Evolutionary conservation across 768 basidiomycete species (phyloP), one percentile per base, ranked within the genome.

Genomic region (Tulasnella sp.): DNA sequence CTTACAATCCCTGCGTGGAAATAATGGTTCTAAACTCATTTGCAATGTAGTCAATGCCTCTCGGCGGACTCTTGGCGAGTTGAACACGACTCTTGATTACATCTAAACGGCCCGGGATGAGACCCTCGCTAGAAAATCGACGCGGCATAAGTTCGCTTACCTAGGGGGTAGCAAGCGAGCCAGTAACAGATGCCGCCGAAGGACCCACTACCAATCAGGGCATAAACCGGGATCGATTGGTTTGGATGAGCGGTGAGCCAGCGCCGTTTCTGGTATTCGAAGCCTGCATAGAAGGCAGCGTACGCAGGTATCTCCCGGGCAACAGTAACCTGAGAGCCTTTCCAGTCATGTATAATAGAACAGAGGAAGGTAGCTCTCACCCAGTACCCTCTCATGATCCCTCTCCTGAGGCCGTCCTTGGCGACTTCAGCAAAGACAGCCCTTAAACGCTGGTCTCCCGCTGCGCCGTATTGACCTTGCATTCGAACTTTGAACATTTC

Each of bases 401-500:
- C 98, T 81, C 91, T 88, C 77, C 91, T 86, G 81, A 99, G 91
- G 0, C 98, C 97, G 80, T 94, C 87, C 40, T 83, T 85, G 92
- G 95, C 98, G 92, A 96, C 95, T 81, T 97, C 96, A 31, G 86
- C 87, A 21, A 90, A 90, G 12, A 98, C 88, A 10, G 86, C 88
- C 46, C 92, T 86, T 38, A 99, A 87, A 56, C 90, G 89, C 85
- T 97, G 93, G 84, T 98, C 96, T 12, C 89, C 88, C 18, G 90
- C 88, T 4, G 88, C 88, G 16, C 97, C 97, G 82, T 98, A 97
- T 84, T 98, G 94, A 9, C 93, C 96, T 85, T 98, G 97, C 97
- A 98, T 98, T 24, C 94, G 90, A 39, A 98, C 95, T 86, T 99
- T 99, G 88, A 98, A 98, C 94, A 99, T 95, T 86, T 99, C 98